Evolutionary conservation across 2,329 filamentous ascomycete species (phyloP).

Genomic region (Cladophialophora bantiana): DNA sequence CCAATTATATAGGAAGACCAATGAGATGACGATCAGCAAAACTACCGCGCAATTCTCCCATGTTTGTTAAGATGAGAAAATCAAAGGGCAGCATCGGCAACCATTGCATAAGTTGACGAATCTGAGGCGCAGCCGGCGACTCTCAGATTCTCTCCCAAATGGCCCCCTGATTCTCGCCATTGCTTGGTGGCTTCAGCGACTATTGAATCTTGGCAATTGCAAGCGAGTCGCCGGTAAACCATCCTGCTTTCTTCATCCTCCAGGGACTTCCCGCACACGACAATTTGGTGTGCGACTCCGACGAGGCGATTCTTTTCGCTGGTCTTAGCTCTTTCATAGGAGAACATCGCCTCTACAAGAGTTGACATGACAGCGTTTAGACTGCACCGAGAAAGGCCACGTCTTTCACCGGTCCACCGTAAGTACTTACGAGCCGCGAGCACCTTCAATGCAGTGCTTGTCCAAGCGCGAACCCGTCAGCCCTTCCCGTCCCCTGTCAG

Average conservation of each 20-base stretch:
- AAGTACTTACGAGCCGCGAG: too few relatives aligned
- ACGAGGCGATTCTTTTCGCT: too few relatives aligned
- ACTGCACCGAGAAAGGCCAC: too few relatives aligned
- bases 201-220: constrained; percentile 33
- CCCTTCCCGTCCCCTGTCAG: constrained; percentile 10
- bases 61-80: not conserved
- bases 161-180: constrained; percentile 7
- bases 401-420: too few relatives aligned
- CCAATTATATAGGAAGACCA: constrained; percentile 13
- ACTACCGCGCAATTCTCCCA: not conserved
- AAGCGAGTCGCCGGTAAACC: constrained; percentile 13
- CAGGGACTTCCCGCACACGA: too few relatives aligned
- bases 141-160: not conserved
- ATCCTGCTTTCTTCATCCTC: not conserved
- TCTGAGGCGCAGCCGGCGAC: constrained; percentile 7
- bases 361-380: too few relatives aligned
- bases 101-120: not conserved
- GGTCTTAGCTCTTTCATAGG: too few relatives aligned
- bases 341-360: too few relatives aligned
- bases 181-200: constrained; percentile 13
- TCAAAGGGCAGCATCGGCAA: not conserved
- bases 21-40: not conserved
- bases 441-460: not conserved
- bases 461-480: not conserved
- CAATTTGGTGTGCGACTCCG: too few relatives aligned